Evolutionary conservation across 805 yeast species (phyloP).

Genomic region (Candida pseudoglaebosa): DNA sequence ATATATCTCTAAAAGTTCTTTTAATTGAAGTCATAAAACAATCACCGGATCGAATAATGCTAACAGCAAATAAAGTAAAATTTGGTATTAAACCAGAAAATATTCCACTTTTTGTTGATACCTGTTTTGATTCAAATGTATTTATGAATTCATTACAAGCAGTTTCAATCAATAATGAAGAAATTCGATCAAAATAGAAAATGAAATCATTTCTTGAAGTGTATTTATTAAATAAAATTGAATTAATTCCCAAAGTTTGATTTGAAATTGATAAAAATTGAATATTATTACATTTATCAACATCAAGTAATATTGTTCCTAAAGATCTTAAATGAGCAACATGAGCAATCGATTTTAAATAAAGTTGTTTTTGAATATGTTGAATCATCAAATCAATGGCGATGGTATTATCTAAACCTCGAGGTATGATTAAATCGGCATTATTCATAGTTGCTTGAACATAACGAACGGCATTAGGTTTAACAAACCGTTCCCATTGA

Average conservation of each 20-base stretch:
- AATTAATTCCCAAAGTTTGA: constrained; percentile 69
- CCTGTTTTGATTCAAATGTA: constrained; percentile 29
- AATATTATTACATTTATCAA: constrained; percentile 26
- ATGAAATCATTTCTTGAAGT: constrained; percentile 74
- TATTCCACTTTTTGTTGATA: constrained; percentile 23
- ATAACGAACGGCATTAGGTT: constrained; percentile 79
- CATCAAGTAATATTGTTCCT: constrained; percentile 38
- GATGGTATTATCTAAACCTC: constrained; percentile 76
- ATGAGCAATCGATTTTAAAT: constrained; percentile 63
- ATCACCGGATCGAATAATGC: constrained; percentile 87
- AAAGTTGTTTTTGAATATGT: constrained; percentile 72
- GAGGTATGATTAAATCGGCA: constrained; percentile 88
- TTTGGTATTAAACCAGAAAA: constrained; percentile 40
- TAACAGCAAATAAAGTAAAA: constrained; percentile 64
- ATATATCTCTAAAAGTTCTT: constrained; percentile 71
- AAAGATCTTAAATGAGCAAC: constrained; percentile 56
- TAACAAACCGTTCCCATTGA: constrained; percentile 90
- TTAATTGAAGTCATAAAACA: constrained; percentile 80
- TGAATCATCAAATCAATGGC: constrained; percentile 78
- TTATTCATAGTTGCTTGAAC: constrained; percentile 71
- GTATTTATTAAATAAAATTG: constrained; percentile 55
- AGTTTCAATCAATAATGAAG: constrained; percentile 61
- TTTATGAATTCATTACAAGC: constrained; percentile 55
- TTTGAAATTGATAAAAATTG: constrained; percentile 46
- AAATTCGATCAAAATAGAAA: constrained; percentile 82